Percentiles rank a stretch among this genome's conserved stretches.
phyloP scores from a whole-genome alignment of 371 early-diverging fungal species.

The Syncephalastrum racemosum region DNA sequence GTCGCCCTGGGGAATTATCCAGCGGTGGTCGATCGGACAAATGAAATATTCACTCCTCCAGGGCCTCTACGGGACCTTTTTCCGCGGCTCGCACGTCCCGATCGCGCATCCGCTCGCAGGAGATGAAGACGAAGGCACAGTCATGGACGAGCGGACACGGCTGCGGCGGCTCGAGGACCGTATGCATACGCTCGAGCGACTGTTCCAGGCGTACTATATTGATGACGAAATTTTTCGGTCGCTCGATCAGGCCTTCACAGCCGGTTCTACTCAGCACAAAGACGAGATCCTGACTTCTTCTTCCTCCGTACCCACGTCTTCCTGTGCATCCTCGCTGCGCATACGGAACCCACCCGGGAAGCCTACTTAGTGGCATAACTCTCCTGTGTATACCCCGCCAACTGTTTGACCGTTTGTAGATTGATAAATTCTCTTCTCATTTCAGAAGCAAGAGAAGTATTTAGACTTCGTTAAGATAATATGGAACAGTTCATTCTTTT shows the following conservation, averaged over 20 bases:
- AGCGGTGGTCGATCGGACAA: constrained; percentile 15
- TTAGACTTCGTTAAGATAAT: too few species aligned
- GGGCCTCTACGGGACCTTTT: constrained; percentile 24
- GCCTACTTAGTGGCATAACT: neutral
- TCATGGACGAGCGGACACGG: constrained; percentile 17
- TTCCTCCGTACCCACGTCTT: neutral
- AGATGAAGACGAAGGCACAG: constrained; percentile 10
- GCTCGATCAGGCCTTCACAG: constrained; percentile 1
- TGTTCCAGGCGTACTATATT: constrained; percentile 41
- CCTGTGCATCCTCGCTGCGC: neutral
- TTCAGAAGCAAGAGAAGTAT: too few species aligned
- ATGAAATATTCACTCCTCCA: constrained; percentile 18
- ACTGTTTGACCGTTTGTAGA: too few species aligned
- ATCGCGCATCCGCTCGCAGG: constrained; percentile 30
- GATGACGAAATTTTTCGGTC: constrained; percentile 41
- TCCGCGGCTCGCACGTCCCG: constrained; percentile 23
- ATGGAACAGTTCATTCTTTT: too few species aligned
- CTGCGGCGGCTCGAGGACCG: constrained; percentile 31
- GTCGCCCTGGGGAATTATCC: constrained; percentile 23
- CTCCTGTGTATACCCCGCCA: too few species aligned
- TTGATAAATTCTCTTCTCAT: too few species aligned
- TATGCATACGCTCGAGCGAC: constrained; percentile 28
- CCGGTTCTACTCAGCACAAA: too few species aligned
- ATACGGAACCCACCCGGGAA: neutral
- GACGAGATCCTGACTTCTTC: neutral